Conservation (phyloP, 169 alveolate genomes). For the Eimeria tenella region DNA sequence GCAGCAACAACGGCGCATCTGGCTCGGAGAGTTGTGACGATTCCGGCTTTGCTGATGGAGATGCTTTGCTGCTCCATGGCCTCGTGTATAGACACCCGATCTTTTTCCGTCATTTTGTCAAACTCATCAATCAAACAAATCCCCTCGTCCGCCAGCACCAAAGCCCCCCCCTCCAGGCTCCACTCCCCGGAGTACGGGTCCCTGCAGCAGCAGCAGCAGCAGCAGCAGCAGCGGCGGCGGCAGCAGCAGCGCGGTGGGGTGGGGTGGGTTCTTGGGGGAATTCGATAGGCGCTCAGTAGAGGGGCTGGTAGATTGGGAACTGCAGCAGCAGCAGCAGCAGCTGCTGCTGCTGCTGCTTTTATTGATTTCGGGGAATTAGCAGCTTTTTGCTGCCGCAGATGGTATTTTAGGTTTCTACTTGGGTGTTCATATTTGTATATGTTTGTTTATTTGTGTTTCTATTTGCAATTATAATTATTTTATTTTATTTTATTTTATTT, state of each 20-base stretch:
- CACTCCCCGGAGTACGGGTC: slow-evolving; percentile 98
- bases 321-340: no score
- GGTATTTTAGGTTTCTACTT: no score
- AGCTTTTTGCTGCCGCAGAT: no score
- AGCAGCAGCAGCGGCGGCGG: not conserved
- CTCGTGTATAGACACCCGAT: slow-evolving; percentile 82
- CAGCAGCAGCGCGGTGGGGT: slow-evolving; percentile 9
- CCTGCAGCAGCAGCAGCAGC: slow-evolving; percentile 98
- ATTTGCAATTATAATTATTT: no score
- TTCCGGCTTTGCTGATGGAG: slow-evolving; percentile 97
- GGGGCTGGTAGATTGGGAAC: no score
- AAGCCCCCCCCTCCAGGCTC: slow-evolving; percentile 98
- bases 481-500: no score
- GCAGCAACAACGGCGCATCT: slow-evolving; percentile 99
- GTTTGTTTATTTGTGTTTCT: not conserved
- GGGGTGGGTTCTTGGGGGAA: no score
- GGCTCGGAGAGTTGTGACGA: slow-evolving; percentile 92
- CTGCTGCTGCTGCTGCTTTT: no score
- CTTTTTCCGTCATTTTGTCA: slow-evolving; percentile 98
- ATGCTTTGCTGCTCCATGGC: slow-evolving; percentile 99
- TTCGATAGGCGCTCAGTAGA: no score
- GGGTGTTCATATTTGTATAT: no score
- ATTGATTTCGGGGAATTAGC: no score
- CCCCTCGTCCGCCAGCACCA: slow-evolving; percentile 96
- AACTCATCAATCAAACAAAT: slow-evolving; percentile 99